Evolutionary conservation across 345 rosid genomes (phyloP).

Genomic region (Linum trigynum): DNA sequence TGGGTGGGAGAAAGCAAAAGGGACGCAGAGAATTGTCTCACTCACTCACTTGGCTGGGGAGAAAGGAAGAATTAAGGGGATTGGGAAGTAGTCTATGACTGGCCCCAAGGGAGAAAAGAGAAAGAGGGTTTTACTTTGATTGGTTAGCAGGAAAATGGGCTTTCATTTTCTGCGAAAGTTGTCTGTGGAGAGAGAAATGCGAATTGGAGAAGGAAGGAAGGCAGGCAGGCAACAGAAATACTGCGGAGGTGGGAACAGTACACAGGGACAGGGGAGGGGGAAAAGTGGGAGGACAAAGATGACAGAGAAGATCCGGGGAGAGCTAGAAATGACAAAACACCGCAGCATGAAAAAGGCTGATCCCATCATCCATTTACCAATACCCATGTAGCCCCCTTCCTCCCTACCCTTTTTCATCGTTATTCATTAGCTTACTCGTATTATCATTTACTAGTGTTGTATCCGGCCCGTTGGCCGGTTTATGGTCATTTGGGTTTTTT

Average conservation of each 20-base stretch:
- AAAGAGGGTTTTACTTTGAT: slow-evolving; percentile 3
- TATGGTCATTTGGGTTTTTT: too few species aligned
- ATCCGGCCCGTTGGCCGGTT: too few species aligned
- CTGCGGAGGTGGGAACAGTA: slow-evolving; percentile 14
- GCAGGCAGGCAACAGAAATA: background rate
- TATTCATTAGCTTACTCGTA: too few species aligned
- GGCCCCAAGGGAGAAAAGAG: background rate
- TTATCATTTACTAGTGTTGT: too few species aligned
- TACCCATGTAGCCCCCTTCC: too few species aligned
- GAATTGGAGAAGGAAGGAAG: background rate
- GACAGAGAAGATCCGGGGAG: slow-evolving; percentile 25
- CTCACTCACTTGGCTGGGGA: background rate
- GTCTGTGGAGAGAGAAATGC: background rate
- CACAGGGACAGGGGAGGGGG: slow-evolving; percentile 8
- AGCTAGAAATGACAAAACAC: slow-evolving; percentile 30
- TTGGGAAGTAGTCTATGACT: slow-evolving; percentile 10
- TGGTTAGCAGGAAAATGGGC: background rate
- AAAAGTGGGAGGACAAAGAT: slow-evolving; percentile 21
- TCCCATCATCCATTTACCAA: too few species aligned
- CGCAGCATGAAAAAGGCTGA: background rate
- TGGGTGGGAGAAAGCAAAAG: slow-evolving; percentile 1
- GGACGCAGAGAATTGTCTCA: background rate
- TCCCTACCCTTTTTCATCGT: too few species aligned
- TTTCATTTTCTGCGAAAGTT: too few species aligned
- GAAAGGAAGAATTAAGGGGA: slow-evolving; percentile 4